Evolutionary conservation across 75 land plant species (phyloP).

Genomic region (Pinus taeda): DNA sequence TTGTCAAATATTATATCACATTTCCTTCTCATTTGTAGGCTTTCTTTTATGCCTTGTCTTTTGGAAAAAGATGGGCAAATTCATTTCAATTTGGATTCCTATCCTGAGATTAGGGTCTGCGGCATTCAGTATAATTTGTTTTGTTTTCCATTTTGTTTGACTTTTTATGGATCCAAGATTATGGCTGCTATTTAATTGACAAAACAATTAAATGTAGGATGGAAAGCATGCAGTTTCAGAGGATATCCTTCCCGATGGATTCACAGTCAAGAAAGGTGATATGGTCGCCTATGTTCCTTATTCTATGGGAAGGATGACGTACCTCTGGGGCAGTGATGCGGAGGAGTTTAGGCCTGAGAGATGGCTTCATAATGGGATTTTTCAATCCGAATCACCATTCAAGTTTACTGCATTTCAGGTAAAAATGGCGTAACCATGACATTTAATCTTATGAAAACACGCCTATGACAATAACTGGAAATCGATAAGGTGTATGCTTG

Average conservation of each 20-base stretch:
- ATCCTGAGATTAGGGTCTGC: too few relatives aligned
- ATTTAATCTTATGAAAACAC: neutral
- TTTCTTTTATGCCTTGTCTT: too few relatives aligned
- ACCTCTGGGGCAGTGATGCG: constrained; percentile 24
- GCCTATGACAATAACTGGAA: neutral
- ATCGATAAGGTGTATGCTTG: neutral
- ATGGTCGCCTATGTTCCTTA: constrained; percentile 14
- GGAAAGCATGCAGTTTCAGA: constrained; percentile 15
- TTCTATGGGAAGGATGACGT: constrained; percentile 24
- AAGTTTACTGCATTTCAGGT: constrained; percentile 64
- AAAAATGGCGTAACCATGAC: neutral
- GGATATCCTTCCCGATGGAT: constrained; percentile 27
- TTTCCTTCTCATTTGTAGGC: too few relatives aligned
- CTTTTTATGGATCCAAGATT: neutral
- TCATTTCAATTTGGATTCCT: too few relatives aligned
- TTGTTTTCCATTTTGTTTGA: neutral
- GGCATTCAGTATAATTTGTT: too few relatives aligned
- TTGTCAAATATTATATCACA: too few relatives aligned
- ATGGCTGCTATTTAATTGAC: neutral
- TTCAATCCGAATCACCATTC: constrained; percentile 46
- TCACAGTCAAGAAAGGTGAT: constrained; percentile 13
- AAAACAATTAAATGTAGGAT: constrained; percentile 1
- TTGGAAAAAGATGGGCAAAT: too few relatives aligned
- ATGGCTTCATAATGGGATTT: constrained; percentile 40
- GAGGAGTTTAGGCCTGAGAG: constrained; percentile 29